phyloP scores from a whole-genome alignment of 164 flowering plant genomes.

The Chimonanthus salicifolius region DNA sequence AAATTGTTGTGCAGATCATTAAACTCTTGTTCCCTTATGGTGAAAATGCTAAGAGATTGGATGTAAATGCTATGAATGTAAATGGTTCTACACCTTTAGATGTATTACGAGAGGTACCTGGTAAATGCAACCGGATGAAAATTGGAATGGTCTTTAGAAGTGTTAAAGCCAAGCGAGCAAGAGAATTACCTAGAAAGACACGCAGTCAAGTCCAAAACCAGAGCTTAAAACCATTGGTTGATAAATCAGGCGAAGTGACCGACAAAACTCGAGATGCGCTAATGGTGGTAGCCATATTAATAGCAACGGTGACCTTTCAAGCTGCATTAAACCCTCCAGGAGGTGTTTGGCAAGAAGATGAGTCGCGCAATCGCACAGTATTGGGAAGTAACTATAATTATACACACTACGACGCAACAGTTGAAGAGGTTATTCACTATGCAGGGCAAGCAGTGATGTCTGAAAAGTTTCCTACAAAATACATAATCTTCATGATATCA shows the following conservation, averaged over 20 bases:
- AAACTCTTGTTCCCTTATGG: too few species aligned
- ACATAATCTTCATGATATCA: background rate
- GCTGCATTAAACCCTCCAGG: conserved; percentile 7
- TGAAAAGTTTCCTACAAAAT: background rate
- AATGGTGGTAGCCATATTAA: conserved; percentile 3
- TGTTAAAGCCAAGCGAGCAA: too few species aligned
- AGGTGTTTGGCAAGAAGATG: conserved; percentile 3
- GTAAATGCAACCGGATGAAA: background rate
- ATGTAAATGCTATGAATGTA: conserved; percentile 1
- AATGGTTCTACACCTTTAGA: background rate
- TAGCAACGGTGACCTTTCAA: conserved; percentile 5
- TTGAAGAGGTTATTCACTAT: background rate
- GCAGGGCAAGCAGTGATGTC: background rate
- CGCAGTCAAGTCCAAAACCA: too few species aligned
- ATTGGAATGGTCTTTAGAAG: background rate
- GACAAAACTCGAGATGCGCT: background rate
- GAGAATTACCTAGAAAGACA: too few species aligned
- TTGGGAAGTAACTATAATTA: too few species aligned
- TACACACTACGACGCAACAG: background rate
- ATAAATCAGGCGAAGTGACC: background rate
- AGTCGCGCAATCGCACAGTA: too few species aligned
- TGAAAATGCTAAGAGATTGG: too few species aligned
- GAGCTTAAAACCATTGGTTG: background rate
- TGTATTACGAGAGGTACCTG: background rate
- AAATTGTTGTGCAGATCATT: too few species aligned